Conservation (phyloP, 495 filamentous ascomycete genomes). For the Hyaloscypha variabilis region DNA sequence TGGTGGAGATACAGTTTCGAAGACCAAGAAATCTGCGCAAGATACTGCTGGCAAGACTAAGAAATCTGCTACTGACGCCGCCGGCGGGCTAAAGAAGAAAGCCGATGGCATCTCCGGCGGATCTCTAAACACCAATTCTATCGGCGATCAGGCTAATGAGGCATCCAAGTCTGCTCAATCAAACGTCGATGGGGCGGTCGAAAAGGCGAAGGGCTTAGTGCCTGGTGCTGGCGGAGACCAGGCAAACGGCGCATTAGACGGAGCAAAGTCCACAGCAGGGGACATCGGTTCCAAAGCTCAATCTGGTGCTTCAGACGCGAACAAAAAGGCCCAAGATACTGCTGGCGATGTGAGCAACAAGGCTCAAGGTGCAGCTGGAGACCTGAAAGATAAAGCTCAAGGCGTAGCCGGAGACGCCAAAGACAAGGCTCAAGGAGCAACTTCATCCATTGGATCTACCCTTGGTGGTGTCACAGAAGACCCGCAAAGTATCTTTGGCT, state of each 20-base stretch:
- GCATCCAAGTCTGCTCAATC: neutral
- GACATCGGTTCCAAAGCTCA: neutral
- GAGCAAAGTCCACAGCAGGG: neutral
- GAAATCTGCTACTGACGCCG: slow-evolving; percentile 1
- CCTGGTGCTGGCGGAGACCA: neutral
- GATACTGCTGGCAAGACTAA: neutral
- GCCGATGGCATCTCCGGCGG: neutral
- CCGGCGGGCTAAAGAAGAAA: neutral
- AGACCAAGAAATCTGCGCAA: slow-evolving; percentile 7
- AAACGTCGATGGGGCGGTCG: neutral
- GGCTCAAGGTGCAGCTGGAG: slow-evolving; percentile 9
- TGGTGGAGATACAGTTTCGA: slow-evolving; percentile 1
- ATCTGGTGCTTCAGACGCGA: neutral
- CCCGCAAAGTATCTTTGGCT: slow-evolving; percentile 3
- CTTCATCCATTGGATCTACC: neutral
- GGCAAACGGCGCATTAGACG: neutral
- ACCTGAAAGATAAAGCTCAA: slow-evolving; percentile 3
- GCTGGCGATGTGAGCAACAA: neutral
- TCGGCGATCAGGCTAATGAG: neutral
- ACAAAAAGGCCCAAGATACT: slow-evolving; percentile 1
- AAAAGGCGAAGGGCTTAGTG: neutral
- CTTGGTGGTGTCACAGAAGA: neutral
- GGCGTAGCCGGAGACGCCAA: slow-evolving; percentile 2
- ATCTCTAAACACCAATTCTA: neutral
- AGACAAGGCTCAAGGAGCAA: slow-evolving; percentile 6